These are phyloP conservation scores for Chytriomyces sp. DNA, from an alignment of 192 early-diverging fungal genomes.

Conservation along the genomic window DNA sequence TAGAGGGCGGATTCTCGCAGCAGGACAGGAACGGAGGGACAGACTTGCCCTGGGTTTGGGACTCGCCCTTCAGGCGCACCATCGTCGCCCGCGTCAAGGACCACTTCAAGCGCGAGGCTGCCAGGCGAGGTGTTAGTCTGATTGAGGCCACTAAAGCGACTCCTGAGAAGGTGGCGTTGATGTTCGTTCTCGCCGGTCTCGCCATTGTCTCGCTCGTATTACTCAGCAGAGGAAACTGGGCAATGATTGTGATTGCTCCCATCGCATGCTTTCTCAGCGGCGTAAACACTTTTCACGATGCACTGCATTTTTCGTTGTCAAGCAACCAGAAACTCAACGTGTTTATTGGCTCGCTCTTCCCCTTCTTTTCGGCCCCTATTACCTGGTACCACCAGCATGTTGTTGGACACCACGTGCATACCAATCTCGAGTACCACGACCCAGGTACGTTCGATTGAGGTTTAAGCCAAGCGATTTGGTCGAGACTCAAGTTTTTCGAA, in stretches of 20 bases:
- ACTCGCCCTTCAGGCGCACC: not conserved
- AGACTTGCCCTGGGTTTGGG: conserved; percentile 1
- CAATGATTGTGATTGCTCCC: conserved; percentile 8
- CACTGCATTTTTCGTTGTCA: conserved; percentile 12
- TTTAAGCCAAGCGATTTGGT: too few relatives aligned
- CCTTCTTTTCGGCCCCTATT: conserved; percentile 15
- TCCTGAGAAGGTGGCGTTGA: conserved; percentile 6
- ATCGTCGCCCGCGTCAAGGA: not conserved
- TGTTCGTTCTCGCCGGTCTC: not conserved
- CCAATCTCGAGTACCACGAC: conserved; percentile 14
- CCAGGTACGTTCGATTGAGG: too few relatives aligned
- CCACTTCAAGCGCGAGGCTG: conserved; percentile 16
- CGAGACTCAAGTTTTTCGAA: too few relatives aligned
- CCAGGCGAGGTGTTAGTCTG: conserved; percentile 1
- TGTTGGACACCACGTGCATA: conserved; percentile 23
- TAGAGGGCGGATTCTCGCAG: too few relatives aligned
- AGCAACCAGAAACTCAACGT: not conserved
- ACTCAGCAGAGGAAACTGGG: conserved; percentile 1
- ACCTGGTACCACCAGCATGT: conserved; percentile 15
- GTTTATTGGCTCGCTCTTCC: not conserved
- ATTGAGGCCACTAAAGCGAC: conserved; percentile 21
- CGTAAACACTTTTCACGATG: conserved; percentile 16
- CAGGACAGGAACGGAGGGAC: too few relatives aligned
- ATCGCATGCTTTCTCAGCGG: not conserved
- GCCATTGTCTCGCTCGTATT: not conserved